These are phyloP conservation scores for Lodderomyces pseudojiufengensis DNA, from an alignment of 1,139 yeast species.

Conservation along the genomic window DNA sequence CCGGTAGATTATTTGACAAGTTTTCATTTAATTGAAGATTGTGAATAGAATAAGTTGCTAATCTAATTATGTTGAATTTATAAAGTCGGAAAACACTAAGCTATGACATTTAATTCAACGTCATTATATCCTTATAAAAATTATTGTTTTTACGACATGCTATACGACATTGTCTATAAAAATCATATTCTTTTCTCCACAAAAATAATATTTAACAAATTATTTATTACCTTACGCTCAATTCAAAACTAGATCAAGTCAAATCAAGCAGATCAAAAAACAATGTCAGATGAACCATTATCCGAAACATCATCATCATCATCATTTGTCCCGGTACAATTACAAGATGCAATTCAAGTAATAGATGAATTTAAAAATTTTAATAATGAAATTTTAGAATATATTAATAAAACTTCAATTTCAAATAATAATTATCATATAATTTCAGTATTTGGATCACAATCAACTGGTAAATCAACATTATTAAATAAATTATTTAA, in stretches of 20 bases:
- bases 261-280: neutral
- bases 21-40: no score
- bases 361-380: slow-evolving; percentile 75
- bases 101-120: no score
- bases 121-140: no score
- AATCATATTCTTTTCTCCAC: no score
- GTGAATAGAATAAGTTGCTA: no score
- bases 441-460: slow-evolving; percentile 94
- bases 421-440: slow-evolving; percentile 80
- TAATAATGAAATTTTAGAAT: slow-evolving; percentile 37
- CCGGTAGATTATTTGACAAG: no score
- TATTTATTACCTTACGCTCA: no score
- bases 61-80: no score
- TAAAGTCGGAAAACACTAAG: no score
- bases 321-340: slow-evolving; percentile 42
- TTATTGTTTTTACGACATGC: no score
- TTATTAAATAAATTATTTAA: slow-evolving; percentile 79
- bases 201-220: no score
- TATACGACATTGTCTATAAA: no score
- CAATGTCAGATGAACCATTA: slow-evolving; percentile 4
- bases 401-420: slow-evolving; percentile 33
- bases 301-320: slow-evolving; percentile 24
- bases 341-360: slow-evolving; percentile 56
- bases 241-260: neutral
- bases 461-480: slow-evolving; percentile 94